Evolutionary conservation across 2,329 filamentous ascomycete species (phyloP).

Genomic region (Neoascochyta sp.): DNA sequence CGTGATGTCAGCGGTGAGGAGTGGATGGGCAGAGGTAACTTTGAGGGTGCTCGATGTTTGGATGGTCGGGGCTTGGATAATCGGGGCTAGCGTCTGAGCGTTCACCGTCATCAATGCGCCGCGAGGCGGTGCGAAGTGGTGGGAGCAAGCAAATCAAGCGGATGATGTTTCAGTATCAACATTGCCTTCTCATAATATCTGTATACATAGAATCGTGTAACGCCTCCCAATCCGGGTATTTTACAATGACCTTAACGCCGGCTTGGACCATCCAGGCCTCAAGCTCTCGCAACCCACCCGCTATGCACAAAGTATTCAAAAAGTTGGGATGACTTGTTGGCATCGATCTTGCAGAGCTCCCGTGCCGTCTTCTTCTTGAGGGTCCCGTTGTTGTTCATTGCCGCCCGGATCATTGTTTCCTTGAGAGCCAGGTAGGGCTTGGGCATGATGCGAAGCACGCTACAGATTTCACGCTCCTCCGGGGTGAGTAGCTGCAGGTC

Average conservation of each 20-base stretch:
- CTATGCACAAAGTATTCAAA: slow-evolving; percentile 94
- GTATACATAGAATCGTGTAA: slow-evolving; percentile 4
- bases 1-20: no score
- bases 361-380: slow-evolving; percentile 93
- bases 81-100: no score
- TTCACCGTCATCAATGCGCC: no score
- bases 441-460: slow-evolving; percentile 76
- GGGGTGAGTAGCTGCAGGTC: slow-evolving; percentile 82
- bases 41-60: no score
- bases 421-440: slow-evolving; percentile 96
- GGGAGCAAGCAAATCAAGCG: neutral
- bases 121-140: no score
- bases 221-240: slow-evolving; percentile 20
- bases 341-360: slow-evolving; percentile 79
- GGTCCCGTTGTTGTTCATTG: slow-evolving; percentile 79
- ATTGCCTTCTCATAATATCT: no score
- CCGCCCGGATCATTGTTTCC: slow-evolving; percentile 84
- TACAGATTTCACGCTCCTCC: slow-evolving; percentile 84
- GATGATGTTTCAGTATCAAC: neutral
- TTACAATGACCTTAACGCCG: slow-evolving; percentile 12
- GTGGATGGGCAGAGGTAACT: no score
- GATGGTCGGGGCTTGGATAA: no score
- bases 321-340: slow-evolving; percentile 77
- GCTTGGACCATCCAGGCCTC: slow-evolving; percentile 6
- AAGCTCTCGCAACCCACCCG: slow-evolving; percentile 88